A percentile compares a stretch with the other conserved stretches of the same genome.
These are phyloP conservation scores for Jatropha curcas DNA, from an alignment of 345 rosid genomes.

Conservation along the genomic window DNA sequence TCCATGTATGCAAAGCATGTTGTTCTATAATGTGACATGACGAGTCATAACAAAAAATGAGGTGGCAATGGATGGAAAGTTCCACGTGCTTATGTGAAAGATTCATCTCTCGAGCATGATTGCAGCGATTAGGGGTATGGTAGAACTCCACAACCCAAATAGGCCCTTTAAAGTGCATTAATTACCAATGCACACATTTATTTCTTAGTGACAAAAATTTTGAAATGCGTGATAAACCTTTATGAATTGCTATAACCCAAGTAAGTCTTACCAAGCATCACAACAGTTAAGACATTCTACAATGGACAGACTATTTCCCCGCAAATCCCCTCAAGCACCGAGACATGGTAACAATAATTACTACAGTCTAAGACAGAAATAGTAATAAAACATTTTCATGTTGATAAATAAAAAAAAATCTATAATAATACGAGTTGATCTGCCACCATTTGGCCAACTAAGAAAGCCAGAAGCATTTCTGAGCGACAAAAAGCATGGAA, in stretches of 20 bases:
- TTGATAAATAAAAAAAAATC: neutral
- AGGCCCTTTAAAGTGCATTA: neutral
- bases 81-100: neutral
- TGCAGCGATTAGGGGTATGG: neutral
- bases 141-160: neutral
- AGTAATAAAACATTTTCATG: neutral
- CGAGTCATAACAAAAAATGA: neutral
- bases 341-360: neutral
- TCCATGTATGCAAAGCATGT: neutral
- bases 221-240: neutral
- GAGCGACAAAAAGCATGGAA: too few relatives aligned
- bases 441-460: neutral
- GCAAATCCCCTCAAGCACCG: neutral
- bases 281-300: neutral
- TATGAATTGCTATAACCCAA: neutral
- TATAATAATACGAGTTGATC: neutral
- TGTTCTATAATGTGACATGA: neutral
- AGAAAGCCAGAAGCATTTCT: neutral
- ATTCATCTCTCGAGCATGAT: neutral
- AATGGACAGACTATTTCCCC: neutral
- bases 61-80: neutral
- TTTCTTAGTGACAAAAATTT: neutral
- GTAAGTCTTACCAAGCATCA: neutral
- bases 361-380: neutral
- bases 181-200: neutral